Percentiles rank a stretch among this genome's conserved stretches.
phyloP scores from a whole-genome alignment of 2,329 filamentous ascomycete genomes.

The Microcyclospora tardicrescens region DNA sequence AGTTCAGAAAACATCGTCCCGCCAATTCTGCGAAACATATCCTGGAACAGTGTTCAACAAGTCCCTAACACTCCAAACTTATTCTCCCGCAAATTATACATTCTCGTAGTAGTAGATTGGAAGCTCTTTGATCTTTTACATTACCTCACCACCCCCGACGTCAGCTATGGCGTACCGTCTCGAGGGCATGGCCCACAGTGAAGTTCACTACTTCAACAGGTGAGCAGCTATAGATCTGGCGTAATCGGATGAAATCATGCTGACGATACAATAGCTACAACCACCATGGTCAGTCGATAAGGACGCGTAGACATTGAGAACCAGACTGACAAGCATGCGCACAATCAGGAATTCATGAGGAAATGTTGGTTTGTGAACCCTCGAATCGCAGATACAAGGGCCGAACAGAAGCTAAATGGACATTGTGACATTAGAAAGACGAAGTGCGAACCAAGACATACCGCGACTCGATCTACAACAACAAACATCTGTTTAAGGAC shows the following conservation, averaged over 20 bases:
- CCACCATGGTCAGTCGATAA: conserved; percentile 65
- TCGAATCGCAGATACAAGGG: conserved; percentile 2
- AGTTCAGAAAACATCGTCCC: too few relatives aligned
- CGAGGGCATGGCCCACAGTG: conserved; percentile 61
- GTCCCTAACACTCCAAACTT: too few relatives aligned
- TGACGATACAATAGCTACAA: conserved; percentile 61
- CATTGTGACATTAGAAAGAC: conserved; percentile 58
- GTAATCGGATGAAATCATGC: conserved; percentile 10
- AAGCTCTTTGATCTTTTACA: too few relatives aligned
- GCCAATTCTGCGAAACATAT: too few relatives aligned
- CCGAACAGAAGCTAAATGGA: conserved; percentile 2
- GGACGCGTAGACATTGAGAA: background rate
- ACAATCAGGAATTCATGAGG: conserved; percentile 76
- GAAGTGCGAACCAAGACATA: conserved; percentile 94
- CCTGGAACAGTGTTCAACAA: too few relatives aligned
- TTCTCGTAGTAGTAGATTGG: too few relatives aligned
- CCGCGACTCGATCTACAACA: conserved; percentile 95
- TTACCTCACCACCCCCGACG: too few relatives aligned
- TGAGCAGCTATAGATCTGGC: conserved; percentile 30
- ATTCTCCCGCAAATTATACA: too few relatives aligned
- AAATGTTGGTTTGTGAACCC: conserved; percentile 70
- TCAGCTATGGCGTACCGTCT: too few relatives aligned
- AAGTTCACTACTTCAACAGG: conserved; percentile 99
- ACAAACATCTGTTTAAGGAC: conserved; percentile 85
- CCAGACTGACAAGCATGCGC: background rate